Percentiles rank a stretch among this genome's conserved stretches.
Conservation (phyloP, 2,329 filamentous ascomycete genomes). For the Monosporascus sp. region DNA sequence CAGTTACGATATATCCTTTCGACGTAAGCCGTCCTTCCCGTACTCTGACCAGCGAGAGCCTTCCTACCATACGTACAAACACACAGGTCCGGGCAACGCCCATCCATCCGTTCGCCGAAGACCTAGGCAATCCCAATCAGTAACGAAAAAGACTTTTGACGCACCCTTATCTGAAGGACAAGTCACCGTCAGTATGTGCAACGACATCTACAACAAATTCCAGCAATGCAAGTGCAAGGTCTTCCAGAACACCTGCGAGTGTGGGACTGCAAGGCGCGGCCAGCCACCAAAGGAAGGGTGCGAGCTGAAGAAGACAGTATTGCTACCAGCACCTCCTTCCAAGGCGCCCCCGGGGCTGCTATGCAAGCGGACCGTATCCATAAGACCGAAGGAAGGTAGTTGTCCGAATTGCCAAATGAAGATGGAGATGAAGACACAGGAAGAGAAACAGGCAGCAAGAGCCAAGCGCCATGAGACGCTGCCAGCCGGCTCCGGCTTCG, state of each 20-base stretch:
- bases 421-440: background rate
- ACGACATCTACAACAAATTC: constrained; percentile 23
- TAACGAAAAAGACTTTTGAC: too few relatives aligned
- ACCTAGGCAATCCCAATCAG: too few relatives aligned
- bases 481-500: background rate
- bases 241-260: constrained; percentile 31
- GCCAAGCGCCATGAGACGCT: background rate
- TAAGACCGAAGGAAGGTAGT: constrained; percentile 13
- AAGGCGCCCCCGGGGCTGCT: constrained; percentile 14
- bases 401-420: constrained; percentile 16
- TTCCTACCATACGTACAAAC: too few relatives aligned
- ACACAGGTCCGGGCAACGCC: too few relatives aligned
- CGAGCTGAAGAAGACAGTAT: constrained; percentile 15
- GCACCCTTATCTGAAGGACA: too few relatives aligned
- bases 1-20: too few relatives aligned
- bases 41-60: too few relatives aligned
- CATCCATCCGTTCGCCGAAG: too few relatives aligned
- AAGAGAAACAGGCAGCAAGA: too few relatives aligned
- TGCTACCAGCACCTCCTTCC: constrained; percentile 13
- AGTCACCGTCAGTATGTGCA: constrained; percentile 24
- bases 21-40: too few relatives aligned
- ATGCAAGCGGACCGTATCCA: constrained; percentile 14
- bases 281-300: constrained; percentile 11
- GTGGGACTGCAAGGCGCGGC: constrained; percentile 20
- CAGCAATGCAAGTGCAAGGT: constrained; percentile 24